Conservation (phyloP, 2,329 filamentous ascomycete genomes). For the Trichophyton rubrum region DNA sequence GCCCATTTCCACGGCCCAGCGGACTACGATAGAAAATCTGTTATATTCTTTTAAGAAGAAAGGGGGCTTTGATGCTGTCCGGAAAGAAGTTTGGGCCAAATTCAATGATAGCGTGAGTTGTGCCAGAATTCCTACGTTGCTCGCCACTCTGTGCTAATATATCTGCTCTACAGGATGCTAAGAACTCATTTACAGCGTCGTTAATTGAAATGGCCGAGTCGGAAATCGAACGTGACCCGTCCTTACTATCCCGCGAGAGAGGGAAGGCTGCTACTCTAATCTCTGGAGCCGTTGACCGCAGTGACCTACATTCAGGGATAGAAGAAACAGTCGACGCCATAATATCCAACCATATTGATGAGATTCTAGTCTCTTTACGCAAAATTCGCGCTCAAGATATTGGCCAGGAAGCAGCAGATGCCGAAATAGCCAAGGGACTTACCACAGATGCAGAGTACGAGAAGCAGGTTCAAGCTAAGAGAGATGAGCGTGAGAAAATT, state of each 20-base stretch:
- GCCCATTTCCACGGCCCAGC: constrained; percentile 46
- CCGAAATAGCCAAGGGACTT: constrained; percentile 43
- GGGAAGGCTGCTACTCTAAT: constrained; percentile 51
- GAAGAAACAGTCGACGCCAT: constrained; percentile 43
- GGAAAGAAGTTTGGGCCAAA: constrained; percentile 48
- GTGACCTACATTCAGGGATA: constrained; percentile 48
- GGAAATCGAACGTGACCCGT: constrained; percentile 51
- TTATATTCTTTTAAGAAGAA: constrained; percentile 55
- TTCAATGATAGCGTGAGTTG: constrained; percentile 42
- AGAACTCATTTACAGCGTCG: constrained; percentile 39
- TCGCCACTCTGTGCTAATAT: neutral
- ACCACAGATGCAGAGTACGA: constrained; percentile 51
- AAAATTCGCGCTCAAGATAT: constrained; percentile 47
- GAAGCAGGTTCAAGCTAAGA: constrained; percentile 40
- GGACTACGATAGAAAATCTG: constrained; percentile 47
- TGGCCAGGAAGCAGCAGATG: constrained; percentile 43
- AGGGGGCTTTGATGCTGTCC: constrained; percentile 50
- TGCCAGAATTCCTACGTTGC: neutral
- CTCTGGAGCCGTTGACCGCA: constrained; percentile 51
- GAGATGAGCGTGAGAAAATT: constrained; percentile 39
- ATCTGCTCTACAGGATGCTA: constrained; percentile 34
- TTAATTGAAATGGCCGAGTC: constrained; percentile 45
- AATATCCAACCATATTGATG: constrained; percentile 42
- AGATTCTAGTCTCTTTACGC: constrained; percentile 43
- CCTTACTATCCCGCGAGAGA: constrained; percentile 48